These are phyloP conservation scores for Hibiscus syriacus DNA, from an alignment of 345 rosid genomes.

Conservation along the genomic window DNA sequence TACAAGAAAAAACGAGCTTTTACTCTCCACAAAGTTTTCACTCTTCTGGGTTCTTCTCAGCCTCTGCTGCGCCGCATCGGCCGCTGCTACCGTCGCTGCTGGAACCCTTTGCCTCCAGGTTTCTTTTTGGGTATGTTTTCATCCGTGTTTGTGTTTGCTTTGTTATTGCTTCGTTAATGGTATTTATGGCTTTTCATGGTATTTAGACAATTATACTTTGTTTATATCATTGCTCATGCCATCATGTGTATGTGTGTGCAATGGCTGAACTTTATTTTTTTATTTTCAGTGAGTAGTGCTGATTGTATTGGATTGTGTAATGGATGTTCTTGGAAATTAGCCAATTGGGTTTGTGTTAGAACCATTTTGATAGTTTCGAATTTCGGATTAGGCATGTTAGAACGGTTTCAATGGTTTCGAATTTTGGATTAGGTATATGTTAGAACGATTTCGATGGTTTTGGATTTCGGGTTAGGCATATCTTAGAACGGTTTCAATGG, in stretches of 20 bases:
- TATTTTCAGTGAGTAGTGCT: not conserved
- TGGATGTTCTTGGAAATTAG: not conserved
- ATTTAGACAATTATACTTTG: not conserved
- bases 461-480: not conserved
- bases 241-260: not conserved
- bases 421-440: not conserved
- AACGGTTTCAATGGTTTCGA: too few species aligned
- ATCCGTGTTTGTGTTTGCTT: not conserved
- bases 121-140: slow-evolving; percentile 62
- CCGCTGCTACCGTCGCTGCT: slow-evolving; percentile 54
- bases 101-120: slow-evolving; percentile 65
- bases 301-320: not conserved
- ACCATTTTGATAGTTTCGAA: too few species aligned
- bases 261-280: not conserved
- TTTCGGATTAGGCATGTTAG: not conserved
- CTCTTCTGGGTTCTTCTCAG: slow-evolving; percentile 48
- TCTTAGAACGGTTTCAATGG: not conserved
- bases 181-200: not conserved
- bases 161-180: not conserved
- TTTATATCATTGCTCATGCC: not conserved
- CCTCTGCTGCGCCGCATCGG: slow-evolving; percentile 49
- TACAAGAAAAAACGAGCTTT: slow-evolving; percentile 50
- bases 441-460: not conserved
- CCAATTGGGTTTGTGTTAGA: too few species aligned
- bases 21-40: slow-evolving; percentile 39